Conservation (phyloP, 345 rosid species). For the Arabidopsis arenosa region DNA sequence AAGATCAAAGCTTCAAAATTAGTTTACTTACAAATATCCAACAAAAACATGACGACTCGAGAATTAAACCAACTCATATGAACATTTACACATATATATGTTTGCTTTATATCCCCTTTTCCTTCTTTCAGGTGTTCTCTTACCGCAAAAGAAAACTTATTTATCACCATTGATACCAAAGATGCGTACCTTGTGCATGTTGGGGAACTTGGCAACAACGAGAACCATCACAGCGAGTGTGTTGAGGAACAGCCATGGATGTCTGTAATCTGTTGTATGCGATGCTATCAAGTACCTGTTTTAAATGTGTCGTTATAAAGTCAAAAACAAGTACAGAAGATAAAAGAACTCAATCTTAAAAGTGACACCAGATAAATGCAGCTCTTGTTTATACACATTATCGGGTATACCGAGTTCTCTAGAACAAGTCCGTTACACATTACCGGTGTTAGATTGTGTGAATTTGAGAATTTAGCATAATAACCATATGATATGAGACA, state of each 20-base stretch:
- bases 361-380: neutral
- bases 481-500: conserved; percentile 2
- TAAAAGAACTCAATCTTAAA: conserved; percentile 11
- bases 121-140: conserved; percentile 19
- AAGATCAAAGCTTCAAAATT: conserved; percentile 34
- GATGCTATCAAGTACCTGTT: conserved; percentile 95
- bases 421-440: neutral
- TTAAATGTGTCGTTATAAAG: neutral
- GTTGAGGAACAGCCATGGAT: conserved; percentile 93
- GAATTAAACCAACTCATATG: conserved; percentile 26
- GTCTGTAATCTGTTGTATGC: conserved; percentile 90
- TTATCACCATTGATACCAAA: conserved; percentile 92
- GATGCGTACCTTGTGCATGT: conserved; percentile 99
- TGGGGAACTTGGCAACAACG: conserved; percentile 95
- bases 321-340: neutral
- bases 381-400: neutral
- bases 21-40: conserved; percentile 43
- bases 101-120: neutral
- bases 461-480: neutral
- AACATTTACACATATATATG: conserved; percentile 37
- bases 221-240: conserved; percentile 85
- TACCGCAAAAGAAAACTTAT: conserved; percentile 42
- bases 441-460: neutral
- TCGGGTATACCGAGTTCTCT: neutral
- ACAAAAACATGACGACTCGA: conserved; percentile 22